Conservation (phyloP, 2,329 filamentous ascomycete genomes). For the Chrysoporthe deuterocubensis region DNA sequence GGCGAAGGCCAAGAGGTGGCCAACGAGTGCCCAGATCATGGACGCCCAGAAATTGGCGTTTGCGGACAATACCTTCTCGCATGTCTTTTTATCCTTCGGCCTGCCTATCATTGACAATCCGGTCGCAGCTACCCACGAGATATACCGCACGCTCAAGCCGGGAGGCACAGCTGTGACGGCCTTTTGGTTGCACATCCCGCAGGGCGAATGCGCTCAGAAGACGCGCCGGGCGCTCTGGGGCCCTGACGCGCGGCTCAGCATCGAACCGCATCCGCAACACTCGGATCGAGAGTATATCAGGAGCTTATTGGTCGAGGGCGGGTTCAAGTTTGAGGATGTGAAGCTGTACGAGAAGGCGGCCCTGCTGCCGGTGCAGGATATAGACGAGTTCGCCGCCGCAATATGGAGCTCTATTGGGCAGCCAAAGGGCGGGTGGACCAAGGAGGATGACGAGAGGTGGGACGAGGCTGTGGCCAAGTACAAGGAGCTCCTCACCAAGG, state of each 20-base stretch:
- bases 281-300: conserved; percentile 27
- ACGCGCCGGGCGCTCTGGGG: conserved; percentile 29
- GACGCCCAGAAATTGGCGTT: conserved; percentile 31
- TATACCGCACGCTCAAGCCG: conserved; percentile 29
- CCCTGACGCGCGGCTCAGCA: conserved; percentile 24
- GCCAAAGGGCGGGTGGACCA: conserved; percentile 29
- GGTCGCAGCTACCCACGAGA: conserved; percentile 26
- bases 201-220: conserved; percentile 30
- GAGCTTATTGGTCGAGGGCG: conserved; percentile 25
- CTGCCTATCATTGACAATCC: conserved; percentile 31
- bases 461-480: conserved; percentile 30
- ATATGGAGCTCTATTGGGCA: conserved; percentile 32
- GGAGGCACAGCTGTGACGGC: conserved; percentile 31
- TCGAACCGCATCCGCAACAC: conserved; percentile 30
- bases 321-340: conserved; percentile 26
- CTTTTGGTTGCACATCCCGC: conserved; percentile 32
- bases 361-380: conserved; percentile 26
- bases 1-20: conserved; percentile 26
- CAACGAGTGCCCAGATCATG: conserved; percentile 28
- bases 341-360: conserved; percentile 29
- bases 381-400: conserved; percentile 29
- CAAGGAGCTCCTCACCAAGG: conserved; percentile 29
- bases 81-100: conserved; percentile 32
- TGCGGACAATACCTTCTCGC: conserved; percentile 29
- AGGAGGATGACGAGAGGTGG: conserved; percentile 31